phyloP scores from a whole-genome alignment of 495 filamentous ascomycete species.

The Tetracladium setigerum region DNA sequence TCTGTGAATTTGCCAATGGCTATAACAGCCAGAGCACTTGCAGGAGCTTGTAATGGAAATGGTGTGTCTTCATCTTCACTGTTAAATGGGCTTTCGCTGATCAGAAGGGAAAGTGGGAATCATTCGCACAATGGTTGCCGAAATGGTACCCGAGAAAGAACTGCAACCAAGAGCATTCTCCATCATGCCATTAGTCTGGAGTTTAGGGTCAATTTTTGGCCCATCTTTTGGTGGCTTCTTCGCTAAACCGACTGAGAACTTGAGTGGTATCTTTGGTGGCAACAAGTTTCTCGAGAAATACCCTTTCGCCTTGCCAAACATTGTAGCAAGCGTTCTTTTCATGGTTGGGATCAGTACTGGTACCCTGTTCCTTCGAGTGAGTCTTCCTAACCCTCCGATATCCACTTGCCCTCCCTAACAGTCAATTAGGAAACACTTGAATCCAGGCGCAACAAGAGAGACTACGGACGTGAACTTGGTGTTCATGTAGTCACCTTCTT shows the following conservation, averaged over 20 bases:
- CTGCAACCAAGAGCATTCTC: conserved; percentile 77
- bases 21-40: conserved; percentile 56
- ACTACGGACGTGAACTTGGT: conserved; percentile 65
- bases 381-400: not conserved
- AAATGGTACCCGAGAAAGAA: conserved; percentile 73
- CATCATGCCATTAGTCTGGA: conserved; percentile 80
- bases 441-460: conserved; percentile 49
- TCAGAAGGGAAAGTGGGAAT: conserved; percentile 49
- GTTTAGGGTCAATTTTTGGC: conserved; percentile 78
- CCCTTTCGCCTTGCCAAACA: conserved; percentile 77
- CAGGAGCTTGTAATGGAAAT: conserved; percentile 61
- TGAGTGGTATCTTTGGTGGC: conserved; percentile 57
- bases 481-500: conserved; percentile 19
- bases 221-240: conserved; percentile 82
- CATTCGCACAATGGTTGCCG: conserved; percentile 61
- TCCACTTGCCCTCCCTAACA: conserved; percentile 6
- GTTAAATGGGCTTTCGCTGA: conserved; percentile 3
- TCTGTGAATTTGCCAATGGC: conserved; percentile 65
- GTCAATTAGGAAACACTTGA: conserved; percentile 60
- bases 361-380: conserved; percentile 57
- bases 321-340: conserved; percentile 67
- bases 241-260: conserved; percentile 62
- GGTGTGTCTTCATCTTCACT: conserved; percentile 26
- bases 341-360: conserved; percentile 63
- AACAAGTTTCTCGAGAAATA: conserved; percentile 60